Evolutionary conservation across 2,329 filamentous ascomycete species (phyloP), one percentile per base, ranked within the genome.

Genomic region (Hypoxylon sp.): DNA sequence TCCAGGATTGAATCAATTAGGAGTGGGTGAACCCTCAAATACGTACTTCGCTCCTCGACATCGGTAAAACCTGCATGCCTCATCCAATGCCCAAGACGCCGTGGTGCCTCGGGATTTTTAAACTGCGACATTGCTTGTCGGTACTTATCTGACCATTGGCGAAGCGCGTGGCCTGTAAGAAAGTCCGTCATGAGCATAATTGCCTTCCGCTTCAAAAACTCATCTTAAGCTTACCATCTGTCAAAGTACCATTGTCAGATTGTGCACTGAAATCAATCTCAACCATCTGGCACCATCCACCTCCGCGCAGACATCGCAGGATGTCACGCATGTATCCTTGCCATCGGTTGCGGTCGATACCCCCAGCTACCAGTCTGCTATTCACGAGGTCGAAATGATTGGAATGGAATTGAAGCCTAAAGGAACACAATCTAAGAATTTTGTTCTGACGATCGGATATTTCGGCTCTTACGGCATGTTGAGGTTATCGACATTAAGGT

Each of bases 251-350:
- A 74, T 93, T 97, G 72, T 95, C 89, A 0, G 93, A 97, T 78
- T 97, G 94, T 25, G 93, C 89, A 70, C 93, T 93, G 78, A 90
- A 91, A 75, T 97, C 93, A 73, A 94, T 87, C 76, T 97, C 94
- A n/a, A 93, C 87, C 86, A 97, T 90, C 76, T 97, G 93, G 65
- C 92, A 86, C 93, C 93, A 97, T 1, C 94, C 94, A 1, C 90
- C 91, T 5, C 89, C 90, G 55, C 88, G 90, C 68, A 94, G 82
- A 9, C 93, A 85, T 21, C 88, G 85, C 70, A 88, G 87, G 66
- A 97, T 91, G 73, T 97, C 94, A 72, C 84, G 83, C 70, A 97
- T 79, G 79, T 97, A 97, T 32, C 85, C 84, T 60, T 82, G 80
- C 94, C 94, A 98, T 77, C 93, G 86, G 68, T 84, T 81, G 63